phyloP scores from a whole-genome alignment of 108 stramenopile genomes.

The Skeletonema costatum region DNA sequence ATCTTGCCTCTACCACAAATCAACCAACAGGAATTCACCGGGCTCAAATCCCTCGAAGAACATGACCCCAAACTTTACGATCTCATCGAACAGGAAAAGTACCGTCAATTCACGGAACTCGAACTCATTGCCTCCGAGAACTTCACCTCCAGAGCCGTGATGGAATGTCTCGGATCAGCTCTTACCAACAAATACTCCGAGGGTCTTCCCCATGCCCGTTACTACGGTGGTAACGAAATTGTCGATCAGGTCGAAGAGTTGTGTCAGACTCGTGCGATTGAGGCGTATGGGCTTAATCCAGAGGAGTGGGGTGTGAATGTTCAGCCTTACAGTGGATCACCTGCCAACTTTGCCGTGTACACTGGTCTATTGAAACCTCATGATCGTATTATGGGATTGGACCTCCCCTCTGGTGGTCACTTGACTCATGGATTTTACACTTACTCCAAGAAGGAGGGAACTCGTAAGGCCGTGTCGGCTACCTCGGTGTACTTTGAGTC shows the following conservation, averaged over 20 bases:
- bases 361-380: constrained; percentile 96
- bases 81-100: constrained; percentile 95
- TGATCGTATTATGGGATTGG: constrained; percentile 99
- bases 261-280: constrained; percentile 94
- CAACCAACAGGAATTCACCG: constrained; percentile 78
- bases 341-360: constrained; percentile 99
- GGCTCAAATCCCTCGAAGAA: constrained; percentile 89
- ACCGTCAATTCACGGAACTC: constrained; percentile 94
- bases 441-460: constrained; percentile 96
- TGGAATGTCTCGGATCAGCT: constrained; percentile 98
- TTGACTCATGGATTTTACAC: constrained; percentile 99
- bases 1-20: background rate
- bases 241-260: constrained; percentile 97
- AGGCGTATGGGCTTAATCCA: constrained; percentile 96
- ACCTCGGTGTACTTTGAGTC: constrained; percentile 99
- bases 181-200: constrained; percentile 99
- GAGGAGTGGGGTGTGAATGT: constrained; percentile 99
- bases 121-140: constrained; percentile 99
- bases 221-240: constrained; percentile 98
- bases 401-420: constrained; percentile 98
- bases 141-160: constrained; percentile 97
- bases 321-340: constrained; percentile 95
- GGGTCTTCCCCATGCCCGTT: constrained; percentile 97
- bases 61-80: constrained; percentile 97
- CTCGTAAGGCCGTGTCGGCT: constrained; percentile 97